Evolutionary conservation across 306 rosid genomes (phyloP).

Genomic region (Trifolium repens): DNA sequence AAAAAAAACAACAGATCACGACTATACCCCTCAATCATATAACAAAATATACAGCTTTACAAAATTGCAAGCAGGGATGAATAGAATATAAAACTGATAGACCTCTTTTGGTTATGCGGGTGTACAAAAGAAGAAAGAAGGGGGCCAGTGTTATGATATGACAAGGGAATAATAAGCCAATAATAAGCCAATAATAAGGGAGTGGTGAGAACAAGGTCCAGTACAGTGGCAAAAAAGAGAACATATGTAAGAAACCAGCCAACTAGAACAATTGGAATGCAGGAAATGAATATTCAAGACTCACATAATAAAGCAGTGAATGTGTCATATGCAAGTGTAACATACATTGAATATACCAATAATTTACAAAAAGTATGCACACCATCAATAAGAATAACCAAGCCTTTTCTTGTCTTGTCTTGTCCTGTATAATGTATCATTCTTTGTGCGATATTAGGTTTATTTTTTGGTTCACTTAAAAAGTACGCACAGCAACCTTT

Average conservation of each 20-base stretch:
- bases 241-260: not conserved
- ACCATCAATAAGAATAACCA: not conserved
- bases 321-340: not conserved
- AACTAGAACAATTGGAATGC: constrained; percentile 4
- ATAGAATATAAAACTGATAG: not conserved
- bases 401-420: no score
- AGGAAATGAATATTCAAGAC: not conserved
- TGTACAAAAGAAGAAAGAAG: constrained; percentile 4
- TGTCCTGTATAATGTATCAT: not conserved
- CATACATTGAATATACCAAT: constrained; percentile 1
- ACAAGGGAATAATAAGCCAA: not conserved
- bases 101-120: constrained; percentile 8
- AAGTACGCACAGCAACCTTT: constrained; percentile 46
- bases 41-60: not conserved
- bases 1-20: not conserved
- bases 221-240: not conserved
- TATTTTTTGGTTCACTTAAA: not conserved
- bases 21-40: not conserved
- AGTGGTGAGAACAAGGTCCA: not conserved
- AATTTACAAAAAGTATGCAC: constrained; percentile 3
- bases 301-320: constrained; percentile 1
- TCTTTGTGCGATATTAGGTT: not conserved
- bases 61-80: not conserved
- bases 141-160: not conserved
- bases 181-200: constrained; percentile 1